Conservation (phyloP, 2,329 filamentous ascomycete genomes). For the Teratosphaeria epicoccoides region DNA sequence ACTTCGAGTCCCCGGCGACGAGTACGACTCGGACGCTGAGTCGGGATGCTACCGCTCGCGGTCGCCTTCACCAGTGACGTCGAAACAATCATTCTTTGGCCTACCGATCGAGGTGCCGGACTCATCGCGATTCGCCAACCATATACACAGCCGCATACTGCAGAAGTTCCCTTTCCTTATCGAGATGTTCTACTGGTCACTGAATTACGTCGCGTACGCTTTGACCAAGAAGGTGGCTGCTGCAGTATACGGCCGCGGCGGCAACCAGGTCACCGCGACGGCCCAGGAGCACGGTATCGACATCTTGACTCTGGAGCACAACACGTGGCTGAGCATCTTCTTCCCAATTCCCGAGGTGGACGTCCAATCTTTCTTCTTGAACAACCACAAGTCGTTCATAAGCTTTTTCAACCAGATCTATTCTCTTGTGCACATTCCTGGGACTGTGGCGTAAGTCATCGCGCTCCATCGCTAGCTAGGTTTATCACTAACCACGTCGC, state of each 20-base stretch:
- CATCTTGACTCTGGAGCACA: slow-evolving; percentile 46
- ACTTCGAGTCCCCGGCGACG: neutral
- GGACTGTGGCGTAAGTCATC: slow-evolving; percentile 43
- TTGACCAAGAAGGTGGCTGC: slow-evolving; percentile 35
- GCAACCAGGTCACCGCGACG: slow-evolving; percentile 44
- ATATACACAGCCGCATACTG: slow-evolving; percentile 52
- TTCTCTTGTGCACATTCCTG: slow-evolving; percentile 50
- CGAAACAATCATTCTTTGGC: neutral
- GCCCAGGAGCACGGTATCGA: slow-evolving; percentile 46
- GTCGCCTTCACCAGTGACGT: slow-evolving; percentile 1
- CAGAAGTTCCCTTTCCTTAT: slow-evolving; percentile 60
- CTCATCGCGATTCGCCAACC: slow-evolving; percentile 41
- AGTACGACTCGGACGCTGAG: neutral
- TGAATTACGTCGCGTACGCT: slow-evolving; percentile 55
- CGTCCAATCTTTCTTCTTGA: slow-evolving; percentile 48
- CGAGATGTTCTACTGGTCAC: slow-evolving; percentile 64
- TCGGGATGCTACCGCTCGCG: neutral
- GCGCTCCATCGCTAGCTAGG: neutral
- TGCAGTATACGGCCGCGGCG: slow-evolving; percentile 21
- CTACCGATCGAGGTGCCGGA: slow-evolving; percentile 2
- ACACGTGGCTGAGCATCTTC: slow-evolving; percentile 39
- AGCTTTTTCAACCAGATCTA: slow-evolving; percentile 49
- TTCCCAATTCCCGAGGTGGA: slow-evolving; percentile 44
- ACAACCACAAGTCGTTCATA: slow-evolving; percentile 42
- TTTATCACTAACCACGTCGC: slow-evolving; percentile 4